Evolutionary conservation across 805 yeast species (phyloP).

Genomic region (Cyberlindnera amylophila): DNA sequence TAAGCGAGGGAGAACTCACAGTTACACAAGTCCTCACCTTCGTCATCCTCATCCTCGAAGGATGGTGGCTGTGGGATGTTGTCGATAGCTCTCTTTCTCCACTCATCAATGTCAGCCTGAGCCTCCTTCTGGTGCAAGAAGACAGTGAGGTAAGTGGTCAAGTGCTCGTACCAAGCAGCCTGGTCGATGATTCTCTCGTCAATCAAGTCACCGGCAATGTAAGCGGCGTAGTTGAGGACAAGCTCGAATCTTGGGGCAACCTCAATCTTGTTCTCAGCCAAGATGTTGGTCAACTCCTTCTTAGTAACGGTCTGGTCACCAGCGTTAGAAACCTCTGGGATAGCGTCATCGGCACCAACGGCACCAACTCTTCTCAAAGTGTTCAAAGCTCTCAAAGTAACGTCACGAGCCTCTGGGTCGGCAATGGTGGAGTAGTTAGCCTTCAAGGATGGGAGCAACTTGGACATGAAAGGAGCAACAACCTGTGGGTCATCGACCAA

Average conservation of each 20-base stretch:
- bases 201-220: conserved; percentile 97
- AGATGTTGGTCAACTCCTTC: conserved; percentile 71
- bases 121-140: conserved; percentile 93
- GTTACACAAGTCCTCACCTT: conserved; percentile 99
- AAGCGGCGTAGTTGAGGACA: conserved; percentile 81
- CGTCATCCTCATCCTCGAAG: conserved; percentile 96
- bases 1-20: conserved; percentile 99
- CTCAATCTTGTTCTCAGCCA: conserved; percentile 56
- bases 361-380: conserved; percentile 99
- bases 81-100: conserved; percentile 94
- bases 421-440: conserved; percentile 94
- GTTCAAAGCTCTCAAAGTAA: conserved; percentile 93
- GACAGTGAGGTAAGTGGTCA: conserved; percentile 92
- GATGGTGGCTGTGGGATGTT: conserved; percentile 96
- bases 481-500: conserved; percentile 99
- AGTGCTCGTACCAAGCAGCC: conserved; percentile 81
- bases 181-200: conserved; percentile 97
- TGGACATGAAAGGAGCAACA: conserved; percentile 98
- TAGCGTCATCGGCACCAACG: conserved; percentile 80
- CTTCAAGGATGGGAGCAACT: conserved; percentile 94
- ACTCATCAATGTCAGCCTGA: conserved; percentile 85
- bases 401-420: conserved; percentile 99
- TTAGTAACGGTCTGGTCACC: conserved; percentile 93
- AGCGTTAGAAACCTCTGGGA: conserved; percentile 98
- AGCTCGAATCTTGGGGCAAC: conserved; percentile 73